Percentiles rank a stretch among this genome's conserved stretches.
phyloP scores from a whole-genome alignment of 2,329 filamentous ascomycete genomes.

The Chrysosporium keratinophilum region DNA sequence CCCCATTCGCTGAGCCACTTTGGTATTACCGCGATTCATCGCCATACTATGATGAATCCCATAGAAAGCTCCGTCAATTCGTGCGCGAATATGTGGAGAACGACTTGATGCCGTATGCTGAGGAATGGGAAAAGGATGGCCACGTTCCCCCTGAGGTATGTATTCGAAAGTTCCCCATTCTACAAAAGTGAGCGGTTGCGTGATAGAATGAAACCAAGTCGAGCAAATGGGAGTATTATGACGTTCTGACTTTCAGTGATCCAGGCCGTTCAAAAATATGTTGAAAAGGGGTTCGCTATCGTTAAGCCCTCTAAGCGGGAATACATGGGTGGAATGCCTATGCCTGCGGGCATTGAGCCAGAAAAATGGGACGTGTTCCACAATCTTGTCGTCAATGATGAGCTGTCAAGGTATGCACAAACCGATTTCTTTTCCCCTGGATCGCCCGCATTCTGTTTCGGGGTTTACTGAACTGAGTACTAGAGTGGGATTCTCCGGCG shows the following conservation, averaged over 20 bases:
- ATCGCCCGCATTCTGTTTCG: not conserved
- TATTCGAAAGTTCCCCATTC: not conserved
- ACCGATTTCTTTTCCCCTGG: not conserved
- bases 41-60: constrained; percentile 54
- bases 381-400: constrained; percentile 46
- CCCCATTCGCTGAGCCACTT: constrained; percentile 14
- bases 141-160: constrained; percentile 38
- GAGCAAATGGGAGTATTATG: too few relatives aligned
- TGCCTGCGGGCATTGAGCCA: constrained; percentile 39
- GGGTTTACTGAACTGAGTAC: constrained; percentile 19
- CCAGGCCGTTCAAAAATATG: constrained; percentile 31
- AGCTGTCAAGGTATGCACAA: constrained; percentile 29
- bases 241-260: not conserved
- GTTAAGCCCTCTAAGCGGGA: constrained; percentile 30
- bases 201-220: too few relatives aligned
- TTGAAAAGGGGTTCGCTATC: constrained; percentile 32
- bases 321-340: constrained; percentile 32
- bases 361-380: constrained; percentile 49
- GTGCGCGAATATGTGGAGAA: constrained; percentile 51
- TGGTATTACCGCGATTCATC: constrained; percentile 21
- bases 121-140: constrained; percentile 54
- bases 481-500: constrained; percentile 47
- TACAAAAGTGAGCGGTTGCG: too few relatives aligned
- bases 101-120: constrained; percentile 47
- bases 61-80: constrained; percentile 47